Evolutionary conservation across 164 flowering plant genomes (phyloP), one percentile per base, ranked within the genome.

Genomic region (Vitis riparia): DNA sequence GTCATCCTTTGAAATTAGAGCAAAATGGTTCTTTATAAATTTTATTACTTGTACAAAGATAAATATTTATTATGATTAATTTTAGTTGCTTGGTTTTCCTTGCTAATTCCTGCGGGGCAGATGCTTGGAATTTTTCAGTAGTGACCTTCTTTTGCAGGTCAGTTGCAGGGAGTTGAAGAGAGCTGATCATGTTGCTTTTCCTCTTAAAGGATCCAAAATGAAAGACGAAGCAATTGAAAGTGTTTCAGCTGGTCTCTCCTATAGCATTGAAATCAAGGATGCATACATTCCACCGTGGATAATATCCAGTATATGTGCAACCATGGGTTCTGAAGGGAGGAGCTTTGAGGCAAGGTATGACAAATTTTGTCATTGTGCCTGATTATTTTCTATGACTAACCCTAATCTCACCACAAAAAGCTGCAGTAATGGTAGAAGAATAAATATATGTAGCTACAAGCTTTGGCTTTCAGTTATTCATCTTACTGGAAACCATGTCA

Each of bases 241-340:
- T 55, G 68, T 85, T 66, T 53, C 85, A 58, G 3, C 72, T 63
- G 80, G 82, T 62, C 64, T 84, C 76, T 82, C 86, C 72, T 86
- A 86, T 72, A 87, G 89, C 75, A 77, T 96, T 78, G 99, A 93
- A 78, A 78, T 96, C 59, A 92, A 81, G 69, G 97, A 84, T 76
- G 62, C 78, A 2, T 81, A 83, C 81, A 71, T 96, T 71, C 95
- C 99, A 13, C 97, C 97, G 47, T 96, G 99, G 98, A 76, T 86
- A 67, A 71, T 90, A 51, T 76, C 70, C 76, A 75, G 82, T 16
- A n/a, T 93, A 52, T 93, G 95, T 78, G 83, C 85, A 52, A 70
- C 85, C 47, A 71, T 96, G 78, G 73, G 84, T 23, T 80, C 86
- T 63, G 83, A 84, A 44, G 88, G 81, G 60, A 80, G 61, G 65